Percentiles rank a stretch among this genome's conserved stretches.
These are phyloP conservation scores for Pythium scleroteichum DNA, from an alignment of 352 stramenopile genomes.

Conservation along the genomic window DNA sequence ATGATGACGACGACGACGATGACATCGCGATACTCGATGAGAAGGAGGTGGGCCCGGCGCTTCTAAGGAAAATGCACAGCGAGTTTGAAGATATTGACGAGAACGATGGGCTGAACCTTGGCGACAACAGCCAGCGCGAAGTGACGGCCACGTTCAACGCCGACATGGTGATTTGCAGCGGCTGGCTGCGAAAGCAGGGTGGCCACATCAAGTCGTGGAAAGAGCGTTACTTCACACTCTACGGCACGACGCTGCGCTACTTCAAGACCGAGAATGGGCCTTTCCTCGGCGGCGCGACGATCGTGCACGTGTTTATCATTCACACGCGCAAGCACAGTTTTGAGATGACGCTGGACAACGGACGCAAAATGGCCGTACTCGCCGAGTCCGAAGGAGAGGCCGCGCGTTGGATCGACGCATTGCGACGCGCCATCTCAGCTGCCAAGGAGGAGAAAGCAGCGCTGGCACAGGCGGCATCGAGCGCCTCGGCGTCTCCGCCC, in stretches of 20 bases:
- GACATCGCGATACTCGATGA: conserved; percentile 18
- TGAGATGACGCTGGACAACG: conserved; percentile 73
- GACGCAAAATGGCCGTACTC: conserved; percentile 71
- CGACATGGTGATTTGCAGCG: conserved; percentile 62
- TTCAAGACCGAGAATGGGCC: conserved; percentile 82
- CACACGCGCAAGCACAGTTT: conserved; percentile 71
- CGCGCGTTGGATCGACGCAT: conserved; percentile 62
- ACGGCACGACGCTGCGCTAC: conserved; percentile 76
- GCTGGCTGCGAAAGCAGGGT: conserved; percentile 82
- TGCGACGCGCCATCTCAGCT: conserved; percentile 55
- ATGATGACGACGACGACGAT: conserved; percentile 5
- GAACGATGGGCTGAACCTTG: background rate
- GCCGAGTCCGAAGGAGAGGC: conserved; percentile 69
- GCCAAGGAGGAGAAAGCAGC: conserved; percentile 25
- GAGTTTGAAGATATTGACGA: conserved; percentile 16
- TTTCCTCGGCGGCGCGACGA: conserved; percentile 60
- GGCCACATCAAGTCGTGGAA: conserved; percentile 86
- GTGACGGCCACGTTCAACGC: conserved; percentile 27
- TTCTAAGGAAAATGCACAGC: conserved; percentile 19
- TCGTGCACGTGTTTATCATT: conserved; percentile 70
- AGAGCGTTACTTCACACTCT: conserved; percentile 77
- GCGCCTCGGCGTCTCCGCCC: background rate
- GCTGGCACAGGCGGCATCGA: background rate
- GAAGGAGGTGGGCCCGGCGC: background rate
- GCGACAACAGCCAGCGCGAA: conserved; percentile 4